A percentile compares a stretch with the other conserved stretches of the same genome.
phyloP scores from a whole-genome alignment of 1,284 basidiomycete species.

The Acaromyces ingoldii region DNA sequence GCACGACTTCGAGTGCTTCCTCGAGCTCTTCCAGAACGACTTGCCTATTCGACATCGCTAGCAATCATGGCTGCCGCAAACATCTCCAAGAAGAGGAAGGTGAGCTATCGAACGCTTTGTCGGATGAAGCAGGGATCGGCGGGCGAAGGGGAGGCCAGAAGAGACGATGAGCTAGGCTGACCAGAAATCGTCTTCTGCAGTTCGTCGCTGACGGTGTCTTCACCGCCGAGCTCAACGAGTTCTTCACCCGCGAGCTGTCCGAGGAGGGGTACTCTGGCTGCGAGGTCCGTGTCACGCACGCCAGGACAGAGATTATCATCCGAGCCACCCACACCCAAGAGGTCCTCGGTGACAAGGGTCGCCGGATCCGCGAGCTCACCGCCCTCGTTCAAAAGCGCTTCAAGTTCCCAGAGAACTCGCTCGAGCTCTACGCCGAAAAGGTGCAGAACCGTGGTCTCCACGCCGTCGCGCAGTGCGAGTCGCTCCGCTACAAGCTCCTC shows the following conservation, averaged over 20 bases:
- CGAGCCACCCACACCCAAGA: conserved; percentile 99
- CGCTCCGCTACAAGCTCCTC: conserved; percentile 96
- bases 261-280: conserved; percentile 99
- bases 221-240: conserved; percentile 96
- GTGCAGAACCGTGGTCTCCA: conserved; percentile 98
- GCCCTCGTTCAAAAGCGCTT: conserved; percentile 98
- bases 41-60: no score
- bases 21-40: no score
- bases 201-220: conserved; percentile 98
- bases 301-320: conserved; percentile 99
- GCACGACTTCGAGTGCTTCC: no score
- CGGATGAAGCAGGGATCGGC: no score
- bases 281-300: conserved; percentile 98
- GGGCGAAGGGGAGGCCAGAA: not conserved
- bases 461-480: conserved; percentile 98
- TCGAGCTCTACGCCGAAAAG: conserved; percentile 99
- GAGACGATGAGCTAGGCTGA: not conserved
- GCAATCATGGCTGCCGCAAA: no score
- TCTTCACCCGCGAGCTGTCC: conserved; percentile 95
- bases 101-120: no score
- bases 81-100: no score
- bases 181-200: no score
- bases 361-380: conserved; percentile 97
- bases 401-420: conserved; percentile 96
- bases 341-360: conserved; percentile 98